These are phyloP conservation scores for Trichoderma cornu-damae DNA, from an alignment of 2,329 filamentous ascomycete genomes.

Conservation along the genomic window DNA sequence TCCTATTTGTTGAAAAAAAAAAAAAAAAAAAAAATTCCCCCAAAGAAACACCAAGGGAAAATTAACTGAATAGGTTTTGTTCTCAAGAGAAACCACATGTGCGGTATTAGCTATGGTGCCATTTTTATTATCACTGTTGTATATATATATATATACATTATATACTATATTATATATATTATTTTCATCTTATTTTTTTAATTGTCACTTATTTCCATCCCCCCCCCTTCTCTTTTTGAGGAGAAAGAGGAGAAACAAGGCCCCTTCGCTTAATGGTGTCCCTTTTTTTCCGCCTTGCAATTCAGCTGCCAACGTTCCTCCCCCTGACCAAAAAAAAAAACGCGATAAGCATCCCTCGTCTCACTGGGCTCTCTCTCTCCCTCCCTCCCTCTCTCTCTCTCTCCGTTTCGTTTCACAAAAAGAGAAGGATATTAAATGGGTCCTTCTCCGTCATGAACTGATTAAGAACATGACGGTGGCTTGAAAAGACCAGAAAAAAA, in stretches of 20 bases:
- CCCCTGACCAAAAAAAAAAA: background rate
- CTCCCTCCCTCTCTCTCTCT: no score
- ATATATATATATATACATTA: no score
- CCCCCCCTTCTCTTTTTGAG: no score
- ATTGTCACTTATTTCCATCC: background rate
- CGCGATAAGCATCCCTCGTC: background rate
- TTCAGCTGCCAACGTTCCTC: background rate
- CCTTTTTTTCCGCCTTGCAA: background rate
- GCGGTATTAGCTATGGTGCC: background rate
- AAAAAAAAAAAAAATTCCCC: background rate
- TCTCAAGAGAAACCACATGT: background rate
- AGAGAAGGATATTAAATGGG: background rate
- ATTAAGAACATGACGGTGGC: slow-evolving; percentile 15
- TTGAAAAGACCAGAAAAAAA: no score
- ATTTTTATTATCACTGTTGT: no score
- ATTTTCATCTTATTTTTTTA: background rate
- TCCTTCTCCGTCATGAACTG: background rate
- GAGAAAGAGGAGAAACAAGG: background rate
- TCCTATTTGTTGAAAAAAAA: no score
- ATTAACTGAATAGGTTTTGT: no score
- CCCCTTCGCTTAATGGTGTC: background rate
- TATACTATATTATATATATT: no score
- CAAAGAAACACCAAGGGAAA: no score
- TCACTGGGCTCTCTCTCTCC: no score
- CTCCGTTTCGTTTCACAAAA: background rate